A percentile compares a stretch with the other conserved stretches of the same genome.
These are phyloP conservation scores for Gossypium bickii DNA, from an alignment of 345 rosid species.

Conservation along the genomic window DNA sequence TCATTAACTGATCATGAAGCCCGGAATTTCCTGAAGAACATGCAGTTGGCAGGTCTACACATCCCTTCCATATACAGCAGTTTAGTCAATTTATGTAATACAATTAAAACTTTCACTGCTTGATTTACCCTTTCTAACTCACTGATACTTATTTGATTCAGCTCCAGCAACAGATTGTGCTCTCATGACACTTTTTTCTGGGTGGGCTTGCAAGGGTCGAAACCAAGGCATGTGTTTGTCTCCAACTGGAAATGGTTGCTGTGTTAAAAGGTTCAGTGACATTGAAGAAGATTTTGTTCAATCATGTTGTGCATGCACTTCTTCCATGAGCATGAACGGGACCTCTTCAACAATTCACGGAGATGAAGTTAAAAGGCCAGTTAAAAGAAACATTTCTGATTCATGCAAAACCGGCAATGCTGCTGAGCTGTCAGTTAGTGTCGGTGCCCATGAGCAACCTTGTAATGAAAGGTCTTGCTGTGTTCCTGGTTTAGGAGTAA, in stretches of 20 bases:
- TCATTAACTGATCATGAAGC: conserved; percentile 69
- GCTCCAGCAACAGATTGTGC: conserved; percentile 68
- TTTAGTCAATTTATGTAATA: background rate
- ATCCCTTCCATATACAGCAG: conserved; percentile 1
- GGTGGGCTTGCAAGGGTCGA: conserved; percentile 94
- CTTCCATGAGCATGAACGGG: conserved; percentile 28
- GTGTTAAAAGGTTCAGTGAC: conserved; percentile 45
- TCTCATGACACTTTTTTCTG: conserved; percentile 77
- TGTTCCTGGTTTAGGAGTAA: conserved; percentile 87
- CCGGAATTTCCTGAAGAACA: conserved; percentile 57
- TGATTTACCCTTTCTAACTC: conserved; percentile 9
- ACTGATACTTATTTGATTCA: conserved; percentile 30
- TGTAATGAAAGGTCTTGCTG: conserved; percentile 52
- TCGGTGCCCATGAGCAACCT: conserved; percentile 33
- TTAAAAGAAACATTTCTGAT: conserved; percentile 36
- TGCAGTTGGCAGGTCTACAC: conserved; percentile 68
- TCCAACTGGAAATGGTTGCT: conserved; percentile 48
- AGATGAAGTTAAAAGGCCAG: conserved; percentile 39
- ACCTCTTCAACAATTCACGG: conserved; percentile 24
- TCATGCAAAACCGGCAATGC: conserved; percentile 30
- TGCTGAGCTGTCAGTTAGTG: conserved; percentile 25
- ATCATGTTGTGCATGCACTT: conserved; percentile 43
- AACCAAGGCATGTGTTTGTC: conserved; percentile 61
- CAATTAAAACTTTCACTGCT: conserved; percentile 10
- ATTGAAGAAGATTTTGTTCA: conserved; percentile 48